Base-by-base conservation (phyloP, 192 early-diverging fungal species). In the Helicostylum pulchrum region DNA sequence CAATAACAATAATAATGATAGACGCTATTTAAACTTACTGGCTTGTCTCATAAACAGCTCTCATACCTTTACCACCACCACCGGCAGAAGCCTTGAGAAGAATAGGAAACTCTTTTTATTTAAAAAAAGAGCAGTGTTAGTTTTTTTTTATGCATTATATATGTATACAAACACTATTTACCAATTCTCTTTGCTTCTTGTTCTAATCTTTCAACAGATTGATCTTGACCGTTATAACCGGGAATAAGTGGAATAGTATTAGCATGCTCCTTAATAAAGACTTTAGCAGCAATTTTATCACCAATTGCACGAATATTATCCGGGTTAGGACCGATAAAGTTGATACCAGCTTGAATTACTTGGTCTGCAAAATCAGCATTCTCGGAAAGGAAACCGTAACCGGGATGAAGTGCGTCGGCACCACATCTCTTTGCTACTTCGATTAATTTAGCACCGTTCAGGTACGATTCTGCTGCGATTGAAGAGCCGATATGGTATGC, bases 31-130 rank as follows among this genome's bases (percentile, higher is more conserved):
- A 50, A 39, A 53, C 62, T n/a, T 74, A 76, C 67, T 66, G 62
- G 23, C 30, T 53, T 17, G 74, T 77, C 34, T 78, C 68, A 36
- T 76, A 66, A 5, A 84, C 85, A 42, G 80, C 74, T 32, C 85
- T 78, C 85, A 87, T 87, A n/a, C 85, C 85, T 54, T 85, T 85
- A 26, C 83, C 83, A 66, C 85, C 85, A 31, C 85, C 85, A 59
- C 85, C 85, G 17, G 83, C 83, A 4, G 79, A 78, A 14, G 85
- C 85, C 66, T 87, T 87, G 43, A 87, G 51, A 12, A 87, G 74
- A 46, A 87, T 71, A 10, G 85, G 85, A 45, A 85, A 87, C 4
- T 81, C 85, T 68, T 39, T 10, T 9, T 9, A 0, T 30, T 48
- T 36, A 42, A 34, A 26, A 17, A 34, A 9, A 58, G 12, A n/a